These are phyloP conservation scores for Tieghemiomyces parasiticus DNA, from an alignment of 192 early-diverging fungal genomes.

Conservation along the genomic window DNA sequence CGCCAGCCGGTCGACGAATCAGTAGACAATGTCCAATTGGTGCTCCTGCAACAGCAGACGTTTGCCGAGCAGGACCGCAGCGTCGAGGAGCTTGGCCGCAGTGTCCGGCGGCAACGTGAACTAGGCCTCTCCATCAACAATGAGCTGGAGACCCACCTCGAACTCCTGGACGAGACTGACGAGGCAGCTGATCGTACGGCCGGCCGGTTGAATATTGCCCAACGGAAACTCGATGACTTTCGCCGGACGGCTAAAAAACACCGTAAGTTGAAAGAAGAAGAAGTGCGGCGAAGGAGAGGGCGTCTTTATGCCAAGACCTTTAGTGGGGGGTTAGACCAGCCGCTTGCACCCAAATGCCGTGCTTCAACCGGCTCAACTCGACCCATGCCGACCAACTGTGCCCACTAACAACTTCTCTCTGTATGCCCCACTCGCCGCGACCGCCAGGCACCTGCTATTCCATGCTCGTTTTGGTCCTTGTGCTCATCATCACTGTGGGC, in stretches of 20 bases:
- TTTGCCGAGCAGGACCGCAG: slow-evolving; percentile 58
- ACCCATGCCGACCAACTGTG: no score
- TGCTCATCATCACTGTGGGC: no score
- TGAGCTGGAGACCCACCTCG: slow-evolving; percentile 53
- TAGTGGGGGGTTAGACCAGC: no score
- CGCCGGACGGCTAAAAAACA: neutral
- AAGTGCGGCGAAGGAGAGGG: no score
- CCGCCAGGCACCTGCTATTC: no score
- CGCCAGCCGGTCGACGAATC: slow-evolving; percentile 26
- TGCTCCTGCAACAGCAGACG: slow-evolving; percentile 47
- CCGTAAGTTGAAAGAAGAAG: no score
- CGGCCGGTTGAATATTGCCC: slow-evolving; percentile 6
- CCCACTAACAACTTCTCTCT: no score
- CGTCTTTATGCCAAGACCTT: no score
- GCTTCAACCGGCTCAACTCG: no score
- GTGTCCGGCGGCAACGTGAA: slow-evolving; percentile 49
- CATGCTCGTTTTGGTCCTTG: no score
- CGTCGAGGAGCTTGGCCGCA: slow-evolving; percentile 42
- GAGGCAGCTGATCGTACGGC: slow-evolving; percentile 39
- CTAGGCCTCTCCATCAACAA: slow-evolving; percentile 57
- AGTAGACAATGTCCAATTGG: slow-evolving; percentile 30
- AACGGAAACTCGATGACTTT: neutral
- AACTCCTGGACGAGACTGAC: slow-evolving; percentile 58
- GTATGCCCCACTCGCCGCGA: no score
- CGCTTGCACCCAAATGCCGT: no score